phyloP scores from a whole-genome alignment of 805 yeast genomes.

The Yarrowia sp. region DNA sequence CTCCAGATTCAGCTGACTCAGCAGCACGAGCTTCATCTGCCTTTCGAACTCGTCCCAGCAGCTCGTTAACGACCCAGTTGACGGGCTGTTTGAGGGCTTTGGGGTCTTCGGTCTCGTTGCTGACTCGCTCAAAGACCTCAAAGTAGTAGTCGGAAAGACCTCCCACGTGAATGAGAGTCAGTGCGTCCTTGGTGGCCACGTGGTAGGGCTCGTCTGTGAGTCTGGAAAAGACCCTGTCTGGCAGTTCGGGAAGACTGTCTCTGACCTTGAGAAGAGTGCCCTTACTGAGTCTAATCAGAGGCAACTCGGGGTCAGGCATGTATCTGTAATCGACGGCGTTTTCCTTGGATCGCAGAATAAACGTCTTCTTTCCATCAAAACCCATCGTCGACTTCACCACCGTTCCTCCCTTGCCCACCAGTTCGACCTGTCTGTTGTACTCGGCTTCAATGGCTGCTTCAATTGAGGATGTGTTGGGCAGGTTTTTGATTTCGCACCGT shows the following conservation, averaged over 20 bases:
- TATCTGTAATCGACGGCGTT: conserved; percentile 82
- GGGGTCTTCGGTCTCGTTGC: conserved; percentile 36
- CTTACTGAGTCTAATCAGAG: conserved; percentile 49
- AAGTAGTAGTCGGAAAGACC: conserved; percentile 54
- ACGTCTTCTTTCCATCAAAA: conserved; percentile 79
- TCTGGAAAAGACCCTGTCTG: conserved; percentile 53
- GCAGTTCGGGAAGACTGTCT: conserved; percentile 48
- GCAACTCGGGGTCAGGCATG: conserved; percentile 91
- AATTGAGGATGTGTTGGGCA: conserved; percentile 80
- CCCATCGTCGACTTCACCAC: conserved; percentile 73
- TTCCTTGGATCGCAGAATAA: conserved; percentile 71
- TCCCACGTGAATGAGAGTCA: conserved; percentile 54
- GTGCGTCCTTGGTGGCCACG: conserved; percentile 70
- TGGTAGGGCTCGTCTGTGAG: conserved; percentile 50
- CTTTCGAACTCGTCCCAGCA: conserved; percentile 50
- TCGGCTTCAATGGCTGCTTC: conserved; percentile 69
- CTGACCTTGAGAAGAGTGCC: conserved; percentile 45
- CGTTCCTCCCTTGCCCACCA: conserved; percentile 43
- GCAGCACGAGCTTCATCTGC: conserved; percentile 38
- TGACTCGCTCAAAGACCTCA: conserved; percentile 39
- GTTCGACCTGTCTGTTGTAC: conserved; percentile 60
- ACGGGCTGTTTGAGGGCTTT: conserved; percentile 42
- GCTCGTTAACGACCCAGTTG: conserved; percentile 81
- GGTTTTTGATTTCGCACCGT: conserved; percentile 84
- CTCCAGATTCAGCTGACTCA: conserved; percentile 32